Conservation (phyloP, 495 filamentous ascomycete species). For the Tuber brumale region DNA sequence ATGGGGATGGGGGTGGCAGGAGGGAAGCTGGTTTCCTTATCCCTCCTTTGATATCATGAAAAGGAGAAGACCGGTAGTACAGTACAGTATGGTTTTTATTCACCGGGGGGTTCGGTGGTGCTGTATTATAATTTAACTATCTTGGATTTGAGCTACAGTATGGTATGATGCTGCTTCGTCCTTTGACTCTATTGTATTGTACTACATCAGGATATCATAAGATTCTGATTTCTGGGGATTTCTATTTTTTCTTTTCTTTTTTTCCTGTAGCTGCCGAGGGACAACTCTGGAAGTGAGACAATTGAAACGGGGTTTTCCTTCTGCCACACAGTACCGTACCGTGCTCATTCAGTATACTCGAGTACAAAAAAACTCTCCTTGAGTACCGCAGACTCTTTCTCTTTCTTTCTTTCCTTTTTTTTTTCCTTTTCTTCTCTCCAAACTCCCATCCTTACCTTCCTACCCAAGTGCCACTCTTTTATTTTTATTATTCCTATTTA, state of each 20-base stretch:
- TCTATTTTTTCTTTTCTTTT: not conserved
- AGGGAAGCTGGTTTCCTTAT: not conserved
- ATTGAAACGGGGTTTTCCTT: not conserved
- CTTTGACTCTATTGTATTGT: not conserved
- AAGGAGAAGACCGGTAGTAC: not conserved
- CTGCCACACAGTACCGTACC: not conserved
- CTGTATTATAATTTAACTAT: not conserved
- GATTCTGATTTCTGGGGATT: not conserved
- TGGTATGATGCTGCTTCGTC: not conserved
- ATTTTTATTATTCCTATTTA: not conserved
- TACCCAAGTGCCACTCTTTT: not conserved
- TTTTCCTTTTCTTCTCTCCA: slow-evolving; percentile 4
- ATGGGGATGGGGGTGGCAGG: not conserved
- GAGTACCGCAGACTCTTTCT: slow-evolving; percentile 7
- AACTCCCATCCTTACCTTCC: not conserved
- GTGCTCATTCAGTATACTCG: not conserved
- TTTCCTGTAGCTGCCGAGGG: not conserved
- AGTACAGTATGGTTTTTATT: no score
- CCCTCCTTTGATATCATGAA: not conserved
- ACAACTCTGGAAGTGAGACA: not conserved
- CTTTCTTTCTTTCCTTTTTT: not conserved
- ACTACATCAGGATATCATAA: not conserved
- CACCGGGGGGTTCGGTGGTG: not conserved
- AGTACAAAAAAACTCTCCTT: not conserved
- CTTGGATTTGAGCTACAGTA: not conserved